Percentiles rank a stretch among this genome's conserved stretches.
Conservation (phyloP, 768 basidiomycete species). For the Mycena crocata region DNA sequence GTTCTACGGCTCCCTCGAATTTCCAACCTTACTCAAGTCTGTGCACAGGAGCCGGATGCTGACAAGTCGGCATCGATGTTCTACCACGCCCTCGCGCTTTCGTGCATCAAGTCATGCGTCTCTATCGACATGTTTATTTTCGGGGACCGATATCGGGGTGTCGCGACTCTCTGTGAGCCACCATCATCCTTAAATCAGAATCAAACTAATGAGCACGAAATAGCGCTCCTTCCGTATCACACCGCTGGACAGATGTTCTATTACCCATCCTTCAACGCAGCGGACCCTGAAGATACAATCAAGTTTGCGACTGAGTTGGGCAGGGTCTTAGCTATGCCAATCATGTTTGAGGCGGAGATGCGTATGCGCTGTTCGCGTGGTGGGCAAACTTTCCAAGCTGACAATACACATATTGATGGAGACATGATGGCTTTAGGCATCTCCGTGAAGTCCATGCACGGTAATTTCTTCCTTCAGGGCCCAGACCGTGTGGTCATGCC, state of each 20-base stretch:
- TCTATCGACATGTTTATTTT: conserved; percentile 81
- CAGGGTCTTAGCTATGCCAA: conserved; percentile 68
- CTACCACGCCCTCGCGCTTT: conserved; percentile 78
- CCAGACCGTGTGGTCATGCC: conserved; percentile 69
- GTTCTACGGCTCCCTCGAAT: neutral
- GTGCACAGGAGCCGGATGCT: conserved; percentile 62
- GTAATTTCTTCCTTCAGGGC: conserved; percentile 71
- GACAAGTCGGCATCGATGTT: conserved; percentile 69
- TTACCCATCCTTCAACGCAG: conserved; percentile 77
- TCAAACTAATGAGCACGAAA: neutral
- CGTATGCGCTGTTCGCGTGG: conserved; percentile 74
- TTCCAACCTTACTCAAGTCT: neutral
- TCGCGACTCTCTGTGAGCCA: conserved; percentile 64
- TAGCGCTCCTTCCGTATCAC: conserved; percentile 73
- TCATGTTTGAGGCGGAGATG: conserved; percentile 74
- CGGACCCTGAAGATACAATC: conserved; percentile 62
- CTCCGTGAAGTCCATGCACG: conserved; percentile 67
- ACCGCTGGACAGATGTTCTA: conserved; percentile 77
- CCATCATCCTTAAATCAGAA: neutral
- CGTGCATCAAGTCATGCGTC: conserved; percentile 73
- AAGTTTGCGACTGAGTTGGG: conserved; percentile 79
- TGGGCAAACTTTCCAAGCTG: conserved; percentile 25
- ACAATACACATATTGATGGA: neutral
- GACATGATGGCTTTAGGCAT: too few relatives aligned
- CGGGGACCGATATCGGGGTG: conserved; percentile 68